Percentiles rank a stretch among this genome's conserved stretches.
phyloP scores from a whole-genome alignment of 106 monocot genomes.

The Agapanthus africanus region DNA sequence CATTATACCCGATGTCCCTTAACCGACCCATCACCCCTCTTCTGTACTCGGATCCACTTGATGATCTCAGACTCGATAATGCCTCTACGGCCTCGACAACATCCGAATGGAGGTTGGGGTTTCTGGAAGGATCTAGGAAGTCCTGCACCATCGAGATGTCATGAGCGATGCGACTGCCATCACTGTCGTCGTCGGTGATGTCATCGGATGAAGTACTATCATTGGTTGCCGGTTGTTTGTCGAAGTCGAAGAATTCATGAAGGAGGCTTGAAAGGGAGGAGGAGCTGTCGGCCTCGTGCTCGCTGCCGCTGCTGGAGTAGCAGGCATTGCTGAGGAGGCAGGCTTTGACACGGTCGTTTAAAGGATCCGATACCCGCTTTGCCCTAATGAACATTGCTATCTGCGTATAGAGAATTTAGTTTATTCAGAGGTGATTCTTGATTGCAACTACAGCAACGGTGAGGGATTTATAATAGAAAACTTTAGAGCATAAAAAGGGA shows the following conservation, averaged over 20 bases:
- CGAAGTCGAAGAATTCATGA: slow-evolving; percentile 21
- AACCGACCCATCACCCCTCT: slow-evolving; percentile 30
- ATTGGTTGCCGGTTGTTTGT: not conserved
- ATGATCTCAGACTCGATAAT: slow-evolving; percentile 2
- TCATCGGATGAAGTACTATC: not conserved
- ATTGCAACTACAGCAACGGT: too few relatives aligned
- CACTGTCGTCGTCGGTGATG: not conserved
- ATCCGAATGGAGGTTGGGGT: not conserved
- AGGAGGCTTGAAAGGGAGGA: slow-evolving; percentile 27
- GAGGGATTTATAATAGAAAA: too few relatives aligned
- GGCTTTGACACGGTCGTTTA: slow-evolving; percentile 22
- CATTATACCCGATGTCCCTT: slow-evolving; percentile 45
- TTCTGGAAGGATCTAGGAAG: not conserved
- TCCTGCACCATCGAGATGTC: slow-evolving; percentile 3
- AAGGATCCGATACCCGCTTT: slow-evolving; percentile 34
- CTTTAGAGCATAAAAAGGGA: too few relatives aligned
- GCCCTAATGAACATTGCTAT: slow-evolving; percentile 25
- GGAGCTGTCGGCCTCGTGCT: slow-evolving; percentile 14
- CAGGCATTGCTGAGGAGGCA: slow-evolving; percentile 1
- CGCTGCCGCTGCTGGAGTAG: slow-evolving; percentile 23
- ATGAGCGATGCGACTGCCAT: too few relatives aligned
- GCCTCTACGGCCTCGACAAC: not conserved
- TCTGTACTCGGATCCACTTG: slow-evolving; percentile 7
- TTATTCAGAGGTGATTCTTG: too few relatives aligned
- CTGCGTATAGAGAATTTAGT: too few relatives aligned